Conservation (phyloP, 2,329 filamentous ascomycete genomes). For the Cladosporium sp. region DNA sequence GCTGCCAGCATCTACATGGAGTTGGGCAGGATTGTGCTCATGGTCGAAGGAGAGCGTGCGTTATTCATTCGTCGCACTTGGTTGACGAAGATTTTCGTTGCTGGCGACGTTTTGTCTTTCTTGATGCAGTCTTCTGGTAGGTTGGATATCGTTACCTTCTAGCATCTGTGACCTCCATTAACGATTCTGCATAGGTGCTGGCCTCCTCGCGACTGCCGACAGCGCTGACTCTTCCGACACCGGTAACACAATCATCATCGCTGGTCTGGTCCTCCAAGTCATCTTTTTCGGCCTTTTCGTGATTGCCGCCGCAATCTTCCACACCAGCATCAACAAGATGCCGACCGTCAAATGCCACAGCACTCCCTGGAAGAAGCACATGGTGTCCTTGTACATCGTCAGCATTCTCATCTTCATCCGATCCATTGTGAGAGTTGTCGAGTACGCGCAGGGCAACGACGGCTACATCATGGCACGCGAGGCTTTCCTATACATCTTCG, state of each 20-base stretch:
- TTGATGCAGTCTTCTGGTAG: constrained; percentile 33
- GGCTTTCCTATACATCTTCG: constrained; percentile 25
- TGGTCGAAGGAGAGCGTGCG: constrained; percentile 36
- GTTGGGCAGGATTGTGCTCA: constrained; percentile 40
- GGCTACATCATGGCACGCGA: constrained; percentile 37
- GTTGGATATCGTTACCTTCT: not conserved
- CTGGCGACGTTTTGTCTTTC: constrained; percentile 44
- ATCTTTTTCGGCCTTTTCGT: constrained; percentile 47
- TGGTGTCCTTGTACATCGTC: constrained; percentile 39
- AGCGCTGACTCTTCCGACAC: constrained; percentile 26
- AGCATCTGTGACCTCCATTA: constrained; percentile 22
- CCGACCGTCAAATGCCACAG: constrained; percentile 16
- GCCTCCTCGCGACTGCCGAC: constrained; percentile 32
- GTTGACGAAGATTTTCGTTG: constrained; percentile 45
- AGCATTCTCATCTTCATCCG: constrained; percentile 44
- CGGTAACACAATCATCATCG: constrained; percentile 41
- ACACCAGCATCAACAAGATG: constrained; percentile 19
- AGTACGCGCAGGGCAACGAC: constrained; percentile 41
- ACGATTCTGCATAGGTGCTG: constrained; percentile 31
- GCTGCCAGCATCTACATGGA: constrained; percentile 47
- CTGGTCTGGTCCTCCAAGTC: constrained; percentile 46
- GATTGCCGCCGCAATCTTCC: constrained; percentile 25
- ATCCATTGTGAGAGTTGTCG: constrained; percentile 43
- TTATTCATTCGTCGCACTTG: constrained; percentile 39
- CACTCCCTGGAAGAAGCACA: constrained; percentile 33